Base-by-base conservation (phyloP, 75 land plant species). In the Azolla pinnata region DNA sequence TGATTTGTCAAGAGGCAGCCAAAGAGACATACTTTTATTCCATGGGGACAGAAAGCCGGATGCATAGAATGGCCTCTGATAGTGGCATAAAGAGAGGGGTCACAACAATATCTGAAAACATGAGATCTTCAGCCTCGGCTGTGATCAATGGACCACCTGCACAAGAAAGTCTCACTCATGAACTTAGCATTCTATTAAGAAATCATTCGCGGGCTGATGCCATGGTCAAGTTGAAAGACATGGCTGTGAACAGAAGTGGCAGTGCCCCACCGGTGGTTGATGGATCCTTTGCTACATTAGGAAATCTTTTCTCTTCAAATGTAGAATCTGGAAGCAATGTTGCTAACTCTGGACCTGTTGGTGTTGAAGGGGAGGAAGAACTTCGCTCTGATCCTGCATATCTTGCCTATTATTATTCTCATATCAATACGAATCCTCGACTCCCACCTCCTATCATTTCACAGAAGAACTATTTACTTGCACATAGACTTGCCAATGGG, bases 251-350 rank as follows among this genome's bases (percentile, higher is more conserved):
- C 47, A 56, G 83, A 20, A 77, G 81, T 51, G 83, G 77, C 19
- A 80, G 83, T 45, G 83, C 83, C 1, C 83, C 83, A 20, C 83
- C 83, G 27, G 77, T 67, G 52, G 81, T 80, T 21, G 73, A 80
- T 42, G 83, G 83, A 1, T 77, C 83, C 0, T 32, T 67, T 21
- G 71, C 80, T 0, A 72, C 80, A n/a, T 54, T 80, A 19, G 78
- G 79, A 29, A 71, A 68, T 8, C 29, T 77, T 19, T 61, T 68
- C 18, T 62, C 64, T 1, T 57, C 60, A 31, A 47, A 46, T 31
- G 33, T 29, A 19, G 35, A 25, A 17, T 28, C 40, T 1, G 42
- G 19, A 25, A 25, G 28, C 12, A 27, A 29, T 52, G 27, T 52
- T 52, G 24, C 17, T 14, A 44, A 32, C 32, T 16, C 32, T 2